phyloP scores from a whole-genome alignment of 2,329 filamentous ascomycete genomes.

The Trichoderma koningiopsis region DNA sequence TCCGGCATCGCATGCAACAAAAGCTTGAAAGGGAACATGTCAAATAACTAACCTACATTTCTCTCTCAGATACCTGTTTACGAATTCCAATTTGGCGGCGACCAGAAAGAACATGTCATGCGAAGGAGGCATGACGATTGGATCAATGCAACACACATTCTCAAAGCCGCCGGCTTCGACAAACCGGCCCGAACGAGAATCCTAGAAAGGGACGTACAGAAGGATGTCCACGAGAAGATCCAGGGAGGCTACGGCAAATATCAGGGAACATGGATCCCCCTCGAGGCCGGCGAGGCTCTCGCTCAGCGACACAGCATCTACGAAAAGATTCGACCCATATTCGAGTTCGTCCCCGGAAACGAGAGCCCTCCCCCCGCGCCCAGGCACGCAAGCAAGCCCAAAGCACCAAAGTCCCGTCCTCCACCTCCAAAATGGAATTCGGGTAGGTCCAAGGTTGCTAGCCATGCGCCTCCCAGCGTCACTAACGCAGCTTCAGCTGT shows the following conservation, averaged over 20 bases:
- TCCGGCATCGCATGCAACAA: background rate
- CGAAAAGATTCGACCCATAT: slow-evolving; percentile 81
- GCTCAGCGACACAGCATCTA: slow-evolving; percentile 86
- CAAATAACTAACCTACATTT: slow-evolving; percentile 3
- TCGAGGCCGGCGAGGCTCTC: slow-evolving; percentile 76
- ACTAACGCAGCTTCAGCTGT: slow-evolving; percentile 32
- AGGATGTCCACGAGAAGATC: slow-evolving; percentile 95
- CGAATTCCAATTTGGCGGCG: slow-evolving; percentile 82
- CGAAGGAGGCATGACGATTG: slow-evolving; percentile 89
- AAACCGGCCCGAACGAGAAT: slow-evolving; percentile 95
- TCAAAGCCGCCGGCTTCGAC: slow-evolving; percentile 96
- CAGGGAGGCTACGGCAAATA: slow-evolving; percentile 99
- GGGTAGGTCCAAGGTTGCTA: slow-evolving; percentile 26
- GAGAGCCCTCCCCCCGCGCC: slow-evolving; percentile 91
- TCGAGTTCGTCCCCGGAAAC: slow-evolving; percentile 83
- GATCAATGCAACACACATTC: slow-evolving; percentile 99
- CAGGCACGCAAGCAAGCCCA: slow-evolving; percentile 86
- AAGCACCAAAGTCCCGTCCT: slow-evolving; percentile 61
- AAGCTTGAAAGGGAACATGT: background rate
- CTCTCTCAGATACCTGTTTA: slow-evolving; percentile 80
- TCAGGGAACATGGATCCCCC: slow-evolving; percentile 96
- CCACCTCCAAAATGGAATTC: slow-evolving; percentile 59
- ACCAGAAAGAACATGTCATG: slow-evolving; percentile 89
- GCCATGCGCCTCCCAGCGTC: slow-evolving; percentile 17
- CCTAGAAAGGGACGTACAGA: slow-evolving; percentile 94